Percentiles rank a stretch among this genome's conserved stretches.
phyloP scores from a whole-genome alignment of 2,329 filamentous ascomycete species.

The Phialophora chinensis region DNA sequence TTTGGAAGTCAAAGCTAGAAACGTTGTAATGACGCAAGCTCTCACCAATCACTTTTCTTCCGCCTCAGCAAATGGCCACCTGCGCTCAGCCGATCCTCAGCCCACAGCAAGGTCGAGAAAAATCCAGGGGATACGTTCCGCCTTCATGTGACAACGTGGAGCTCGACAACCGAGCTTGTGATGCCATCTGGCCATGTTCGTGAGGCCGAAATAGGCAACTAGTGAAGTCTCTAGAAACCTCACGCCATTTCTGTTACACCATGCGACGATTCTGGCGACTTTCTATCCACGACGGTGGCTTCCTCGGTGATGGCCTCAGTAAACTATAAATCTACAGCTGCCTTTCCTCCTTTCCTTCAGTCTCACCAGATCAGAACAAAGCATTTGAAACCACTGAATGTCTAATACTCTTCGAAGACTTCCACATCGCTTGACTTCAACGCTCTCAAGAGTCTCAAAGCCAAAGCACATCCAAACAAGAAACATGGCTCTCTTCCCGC shows the following conservation, averaged over 20 bases:
- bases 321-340: conserved; percentile 17
- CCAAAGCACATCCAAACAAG: conserved; percentile 25
- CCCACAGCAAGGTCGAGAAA: conserved; percentile 1
- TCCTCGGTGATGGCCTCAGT: background rate
- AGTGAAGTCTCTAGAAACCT: conserved; percentile 27
- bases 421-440: conserved; percentile 25
- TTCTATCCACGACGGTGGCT: background rate
- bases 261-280: background rate
- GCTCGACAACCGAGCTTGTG: background rate
- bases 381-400: conserved; percentile 27
- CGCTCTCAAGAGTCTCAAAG: conserved; percentile 10
- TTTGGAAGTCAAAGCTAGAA: background rate
- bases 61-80: background rate
- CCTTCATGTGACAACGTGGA: background rate
- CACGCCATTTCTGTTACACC: conserved; percentile 15
- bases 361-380: conserved; percentile 21
- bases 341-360: background rate
- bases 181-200: conserved; percentile 10
- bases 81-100: background rate
- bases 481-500: conserved; percentile 36
- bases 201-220: conserved; percentile 19
- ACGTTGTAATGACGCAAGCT: conserved; percentile 5
- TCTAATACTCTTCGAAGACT: conserved; percentile 27
- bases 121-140: background rate
- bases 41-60: background rate